Percentiles rank a stretch among this genome's conserved stretches.
Evolutionary conservation across 257 asterid genomes (phyloP).

Genomic region (Hygrophila difformis): DNA sequence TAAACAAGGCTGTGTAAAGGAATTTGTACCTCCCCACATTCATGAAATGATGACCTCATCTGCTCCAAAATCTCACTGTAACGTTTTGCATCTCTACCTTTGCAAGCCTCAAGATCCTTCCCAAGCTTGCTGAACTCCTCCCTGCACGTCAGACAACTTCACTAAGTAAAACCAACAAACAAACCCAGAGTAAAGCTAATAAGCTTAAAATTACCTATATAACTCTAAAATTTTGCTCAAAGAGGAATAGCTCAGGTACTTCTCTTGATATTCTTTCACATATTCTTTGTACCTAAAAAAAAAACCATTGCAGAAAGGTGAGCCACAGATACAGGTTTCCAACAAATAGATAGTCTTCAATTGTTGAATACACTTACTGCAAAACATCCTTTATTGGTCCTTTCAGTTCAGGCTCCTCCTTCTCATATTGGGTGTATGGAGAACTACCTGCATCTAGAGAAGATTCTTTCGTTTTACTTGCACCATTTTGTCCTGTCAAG

Average conservation of each 20-base stretch:
- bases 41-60: constrained; percentile 60
- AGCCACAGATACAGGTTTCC: constrained; percentile 15
- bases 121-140: constrained; percentile 60
- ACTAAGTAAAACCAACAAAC: constrained; percentile 7
- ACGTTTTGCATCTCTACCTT: constrained; percentile 57
- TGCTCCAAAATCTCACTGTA: constrained; percentile 46
- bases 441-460: constrained; percentile 58
- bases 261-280: constrained; percentile 84
- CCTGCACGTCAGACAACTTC: constrained; percentile 34
- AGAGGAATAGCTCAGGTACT: constrained; percentile 59
- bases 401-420: constrained; percentile 77
- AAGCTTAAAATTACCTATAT: constrained; percentile 49
- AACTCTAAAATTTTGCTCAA: constrained; percentile 61
- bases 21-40: constrained; percentile 59
- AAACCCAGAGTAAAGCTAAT: constrained; percentile 12
- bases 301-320: neutral
- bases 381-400: constrained; percentile 61
- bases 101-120: constrained; percentile 59
- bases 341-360: constrained; percentile 13
- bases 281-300: constrained; percentile 65
- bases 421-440: constrained; percentile 67
- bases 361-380: constrained; percentile 35
- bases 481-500: constrained; percentile 42
- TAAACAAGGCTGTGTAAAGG: too few relatives aligned
- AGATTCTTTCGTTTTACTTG: constrained; percentile 44